These are phyloP conservation scores for Bisporella sp. DNA, from an alignment of 2,329 filamentous ascomycete genomes.

Conservation along the genomic window DNA sequence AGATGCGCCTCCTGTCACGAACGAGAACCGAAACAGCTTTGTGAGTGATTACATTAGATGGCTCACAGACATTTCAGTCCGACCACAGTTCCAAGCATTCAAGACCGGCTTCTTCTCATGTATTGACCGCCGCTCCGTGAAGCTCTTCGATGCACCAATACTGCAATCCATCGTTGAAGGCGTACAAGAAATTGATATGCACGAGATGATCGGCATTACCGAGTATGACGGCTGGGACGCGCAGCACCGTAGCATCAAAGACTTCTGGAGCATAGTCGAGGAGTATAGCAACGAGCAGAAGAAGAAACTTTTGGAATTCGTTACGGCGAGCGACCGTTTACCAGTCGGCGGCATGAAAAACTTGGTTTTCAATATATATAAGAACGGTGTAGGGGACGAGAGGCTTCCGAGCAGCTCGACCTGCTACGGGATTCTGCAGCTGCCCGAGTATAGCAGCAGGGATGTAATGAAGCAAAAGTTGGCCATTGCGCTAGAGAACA, in stretches of 20 bases:
- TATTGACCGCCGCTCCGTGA: slow-evolving; percentile 60
- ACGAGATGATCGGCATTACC: slow-evolving; percentile 61
- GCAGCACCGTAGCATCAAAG: slow-evolving; percentile 59
- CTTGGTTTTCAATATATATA: slow-evolving; percentile 77
- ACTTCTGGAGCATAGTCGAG: slow-evolving; percentile 81
- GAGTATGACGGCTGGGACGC: slow-evolving; percentile 78
- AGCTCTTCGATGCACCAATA: slow-evolving; percentile 56
- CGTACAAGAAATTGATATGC: slow-evolving; percentile 69
- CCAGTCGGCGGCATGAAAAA: slow-evolving; percentile 80
- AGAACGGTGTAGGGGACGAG: slow-evolving; percentile 58
- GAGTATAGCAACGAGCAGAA: slow-evolving; percentile 62
- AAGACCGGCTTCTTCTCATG: slow-evolving; percentile 72
- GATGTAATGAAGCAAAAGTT: slow-evolving; percentile 69
- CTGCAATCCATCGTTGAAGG: slow-evolving; percentile 81
- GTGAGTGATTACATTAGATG: slow-evolving; percentile 80
- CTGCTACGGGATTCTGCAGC: slow-evolving; percentile 80
- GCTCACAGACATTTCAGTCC: slow-evolving; percentile 71
- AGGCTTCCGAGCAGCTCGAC: slow-evolving; percentile 82
- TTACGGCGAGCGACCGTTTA: slow-evolving; percentile 85
- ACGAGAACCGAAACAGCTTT: slow-evolving; percentile 69
- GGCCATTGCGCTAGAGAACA: slow-evolving; percentile 79
- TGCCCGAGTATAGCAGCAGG: slow-evolving; percentile 73
- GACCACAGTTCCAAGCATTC: slow-evolving; percentile 74
- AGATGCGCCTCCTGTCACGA: slow-evolving; percentile 66
- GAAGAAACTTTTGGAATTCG: slow-evolving; percentile 78